A percentile compares a stretch with the other conserved stretches of the same genome.
Evolutionary conservation across 1,284 basidiomycete species (phyloP).

Genomic region (Omphalotus olearius): DNA sequence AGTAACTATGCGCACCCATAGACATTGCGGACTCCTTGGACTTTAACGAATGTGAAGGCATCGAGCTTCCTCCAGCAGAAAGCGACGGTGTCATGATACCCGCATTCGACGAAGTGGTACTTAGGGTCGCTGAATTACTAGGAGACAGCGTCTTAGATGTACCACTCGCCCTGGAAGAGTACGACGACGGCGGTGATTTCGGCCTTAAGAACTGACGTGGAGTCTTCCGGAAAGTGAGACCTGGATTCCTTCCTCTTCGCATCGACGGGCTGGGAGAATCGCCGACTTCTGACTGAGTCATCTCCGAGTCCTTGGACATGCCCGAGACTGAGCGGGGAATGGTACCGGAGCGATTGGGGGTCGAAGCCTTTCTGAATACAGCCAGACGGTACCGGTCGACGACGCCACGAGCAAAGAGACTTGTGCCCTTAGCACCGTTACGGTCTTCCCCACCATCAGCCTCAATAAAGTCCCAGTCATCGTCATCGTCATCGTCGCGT

Average conservation of each 20-base stretch:
- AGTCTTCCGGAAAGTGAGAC: slow-evolving; percentile 66
- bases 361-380: slow-evolving; percentile 75
- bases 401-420: slow-evolving; percentile 78
- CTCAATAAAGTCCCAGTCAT: slow-evolving; percentile 87
- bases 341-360: slow-evolving; percentile 43
- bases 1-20: slow-evolving; percentile 59
- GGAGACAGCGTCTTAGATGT: slow-evolving; percentile 35
- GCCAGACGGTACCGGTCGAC: slow-evolving; percentile 77
- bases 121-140: slow-evolving; percentile 44
- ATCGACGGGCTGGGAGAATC: slow-evolving; percentile 48
- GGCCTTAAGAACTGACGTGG: slow-evolving; percentile 66
- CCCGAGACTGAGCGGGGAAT: slow-evolving; percentile 50
- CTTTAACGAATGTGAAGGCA: slow-evolving; percentile 54
- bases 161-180: slow-evolving; percentile 40
- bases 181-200: slow-evolving; percentile 59
- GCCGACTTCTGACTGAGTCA: slow-evolving; percentile 26
- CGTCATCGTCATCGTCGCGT: slow-evolving; percentile 67
- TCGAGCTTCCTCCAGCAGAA: slow-evolving; percentile 35
- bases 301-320: slow-evolving; percentile 52
- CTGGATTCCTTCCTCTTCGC: slow-evolving; percentile 60
- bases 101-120: slow-evolving; percentile 45
- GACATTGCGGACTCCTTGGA: slow-evolving; percentile 75
- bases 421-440: slow-evolving; percentile 71
- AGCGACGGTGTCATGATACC: slow-evolving; percentile 54
- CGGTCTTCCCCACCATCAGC: slow-evolving; percentile 71